Evolutionary conservation across 495 filamentous ascomycete species (phyloP).

Genomic region (Xylaria bambusicola): DNA sequence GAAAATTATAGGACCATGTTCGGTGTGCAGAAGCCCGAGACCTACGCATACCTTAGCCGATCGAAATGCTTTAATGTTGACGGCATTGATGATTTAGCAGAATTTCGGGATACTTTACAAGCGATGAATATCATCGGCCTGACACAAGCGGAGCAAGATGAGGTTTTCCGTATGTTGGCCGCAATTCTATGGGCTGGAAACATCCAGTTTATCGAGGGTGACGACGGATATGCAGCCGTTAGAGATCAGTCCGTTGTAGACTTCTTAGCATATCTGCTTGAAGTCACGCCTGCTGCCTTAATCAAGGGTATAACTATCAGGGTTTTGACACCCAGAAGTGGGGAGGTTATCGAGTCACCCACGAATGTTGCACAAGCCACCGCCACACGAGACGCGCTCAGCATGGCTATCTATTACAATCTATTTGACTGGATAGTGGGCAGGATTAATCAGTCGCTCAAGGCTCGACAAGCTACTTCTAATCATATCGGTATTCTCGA

Average conservation of each 20-base stretch:
- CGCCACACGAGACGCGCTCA: constrained; percentile 88
- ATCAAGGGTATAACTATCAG: constrained; percentile 88
- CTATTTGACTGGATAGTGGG: constrained; percentile 98
- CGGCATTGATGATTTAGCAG: constrained; percentile 86
- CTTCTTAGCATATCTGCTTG: constrained; percentile 90
- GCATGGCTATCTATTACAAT: constrained; percentile 96
- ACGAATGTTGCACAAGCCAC: constrained; percentile 88
- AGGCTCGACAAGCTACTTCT: constrained; percentile 70
- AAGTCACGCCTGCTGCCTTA: constrained; percentile 78
- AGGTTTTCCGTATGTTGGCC: constrained; percentile 95
- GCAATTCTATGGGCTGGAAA: constrained; percentile 96
- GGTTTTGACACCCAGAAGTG: constrained; percentile 85
- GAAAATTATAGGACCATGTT: constrained; percentile 81
- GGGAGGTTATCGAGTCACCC: constrained; percentile 87
- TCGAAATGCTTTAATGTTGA: constrained; percentile 93
- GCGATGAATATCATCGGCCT: constrained; percentile 96
- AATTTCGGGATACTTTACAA: constrained; percentile 89
- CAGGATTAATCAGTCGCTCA: constrained; percentile 85
- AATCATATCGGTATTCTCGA: constrained; percentile 97
- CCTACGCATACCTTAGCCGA: constrained; percentile 91
- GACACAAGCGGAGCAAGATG: constrained; percentile 84
- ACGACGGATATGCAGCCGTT: constrained; percentile 83
- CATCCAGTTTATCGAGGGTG: constrained; percentile 82
- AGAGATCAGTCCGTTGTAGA: constrained; percentile 87
- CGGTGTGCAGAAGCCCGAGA: constrained; percentile 87